A percentile compares a stretch with the other conserved stretches of the same genome.
Conservation (phyloP, 768 basidiomycete genomes). For the Asterophora parasitica region DNA sequence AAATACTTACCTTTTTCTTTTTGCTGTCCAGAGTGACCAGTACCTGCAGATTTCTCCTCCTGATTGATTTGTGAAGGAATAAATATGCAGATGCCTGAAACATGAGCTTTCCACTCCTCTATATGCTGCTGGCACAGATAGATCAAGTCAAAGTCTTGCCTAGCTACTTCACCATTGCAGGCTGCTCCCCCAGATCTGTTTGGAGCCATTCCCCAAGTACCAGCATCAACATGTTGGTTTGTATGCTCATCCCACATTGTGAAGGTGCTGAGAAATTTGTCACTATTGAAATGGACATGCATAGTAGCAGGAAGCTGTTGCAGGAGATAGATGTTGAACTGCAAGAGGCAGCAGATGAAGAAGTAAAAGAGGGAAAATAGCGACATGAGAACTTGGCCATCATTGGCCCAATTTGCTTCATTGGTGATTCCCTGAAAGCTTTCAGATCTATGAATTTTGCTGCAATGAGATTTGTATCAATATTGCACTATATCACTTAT, state of each 20-base stretch:
- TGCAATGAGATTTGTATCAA: neutral
- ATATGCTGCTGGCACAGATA: neutral
- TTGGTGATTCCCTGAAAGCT: neutral
- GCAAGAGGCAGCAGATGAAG: neutral
- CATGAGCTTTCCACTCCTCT: neutral
- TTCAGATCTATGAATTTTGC: neutral
- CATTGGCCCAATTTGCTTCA: constrained; percentile 3
- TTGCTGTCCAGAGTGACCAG: neutral
- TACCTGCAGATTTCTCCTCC: neutral
- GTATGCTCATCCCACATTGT: neutral
- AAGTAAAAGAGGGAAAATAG: neutral
- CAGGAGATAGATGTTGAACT: neutral
- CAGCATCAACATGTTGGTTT: neutral
- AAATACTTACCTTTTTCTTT: neutral
- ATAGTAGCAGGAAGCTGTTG: neutral
- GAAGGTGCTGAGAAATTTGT: neutral
- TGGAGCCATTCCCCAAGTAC: neutral
- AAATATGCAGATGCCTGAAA: neutral
- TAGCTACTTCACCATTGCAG: neutral
- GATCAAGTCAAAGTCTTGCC: neutral
- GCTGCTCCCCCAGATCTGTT: neutral
- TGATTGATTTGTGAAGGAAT: neutral
- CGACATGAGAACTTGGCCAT: constrained; percentile 1
- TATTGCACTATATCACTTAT: neutral
- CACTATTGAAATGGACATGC: neutral